phyloP scores from a whole-genome alignment of 148 eudicot species.

The Diospyros lotus region DNA sequence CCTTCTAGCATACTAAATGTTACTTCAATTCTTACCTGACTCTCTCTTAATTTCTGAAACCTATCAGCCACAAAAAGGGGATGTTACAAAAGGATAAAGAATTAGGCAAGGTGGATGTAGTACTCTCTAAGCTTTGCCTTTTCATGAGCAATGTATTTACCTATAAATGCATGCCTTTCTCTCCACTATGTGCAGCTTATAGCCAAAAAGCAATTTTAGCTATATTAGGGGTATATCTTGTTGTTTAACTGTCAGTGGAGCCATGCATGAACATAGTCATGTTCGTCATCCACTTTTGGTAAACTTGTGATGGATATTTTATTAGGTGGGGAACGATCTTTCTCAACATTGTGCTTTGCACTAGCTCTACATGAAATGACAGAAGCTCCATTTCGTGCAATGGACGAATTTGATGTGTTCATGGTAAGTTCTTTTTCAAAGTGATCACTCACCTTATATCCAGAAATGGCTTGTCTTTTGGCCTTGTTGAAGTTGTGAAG shows the following conservation, averaged over 20 bases:
- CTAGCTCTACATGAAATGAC: conserved; percentile 97
- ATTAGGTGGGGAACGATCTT: conserved; percentile 93
- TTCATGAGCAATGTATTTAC: too few species aligned
- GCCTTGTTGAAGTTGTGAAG: neutral
- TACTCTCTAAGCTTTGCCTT: too few species aligned
- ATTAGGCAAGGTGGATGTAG: too few species aligned
- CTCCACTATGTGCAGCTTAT: too few species aligned
- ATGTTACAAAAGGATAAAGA: too few species aligned
- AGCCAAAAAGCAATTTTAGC: neutral
- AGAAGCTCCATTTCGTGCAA: conserved; percentile 97
- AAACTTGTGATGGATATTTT: neutral
- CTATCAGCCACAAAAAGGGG: too few species aligned
- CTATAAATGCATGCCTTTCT: too few species aligned
- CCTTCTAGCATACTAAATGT: too few species aligned
- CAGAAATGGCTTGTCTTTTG: neutral
- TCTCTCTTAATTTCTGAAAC: too few species aligned
- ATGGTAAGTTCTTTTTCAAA: conserved; percentile 52
- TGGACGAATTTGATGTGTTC: conserved; percentile 98
- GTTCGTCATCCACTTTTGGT: neutral
- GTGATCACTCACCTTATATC: neutral
- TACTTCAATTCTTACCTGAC: too few species aligned
- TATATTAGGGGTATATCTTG: neutral
- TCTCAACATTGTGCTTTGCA: conserved; percentile 94
- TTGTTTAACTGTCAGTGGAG: neutral
- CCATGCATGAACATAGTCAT: neutral